Base-by-base conservation (phyloP, 768 basidiomycete species). In the Serendipita sp. region DNA sequence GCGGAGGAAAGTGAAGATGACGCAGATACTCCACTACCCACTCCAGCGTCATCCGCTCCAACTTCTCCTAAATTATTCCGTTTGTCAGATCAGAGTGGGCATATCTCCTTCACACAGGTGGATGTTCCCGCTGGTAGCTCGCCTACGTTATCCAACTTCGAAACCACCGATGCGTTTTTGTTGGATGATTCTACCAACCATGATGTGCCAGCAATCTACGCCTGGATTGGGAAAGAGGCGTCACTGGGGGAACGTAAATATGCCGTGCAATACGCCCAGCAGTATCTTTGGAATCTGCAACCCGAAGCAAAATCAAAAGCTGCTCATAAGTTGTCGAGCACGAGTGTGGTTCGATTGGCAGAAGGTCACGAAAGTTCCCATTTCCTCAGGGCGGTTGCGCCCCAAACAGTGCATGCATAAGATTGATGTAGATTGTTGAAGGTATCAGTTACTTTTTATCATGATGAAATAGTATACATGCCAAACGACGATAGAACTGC, bases 151-250 rank as follows among this genome's bases (percentile, higher is more conserved):
- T 7, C 75, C 44, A 68, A 70, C 47, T 64, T 85, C 41, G 75
- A 74, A 10, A 77, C 82, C 5, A 69, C 75, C 11, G 83, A 81
- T 67, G 78, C 78, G 2, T 84, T 81, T 72, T 70, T 85, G 23
- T 68, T 85, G 38, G 83, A 83, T 69, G 71, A 76, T 65, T 75
- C 78, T 32, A 63, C 70, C 13, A 72, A 75, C 60, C 44, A 69
- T 0, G 66, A 69, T 0, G 69, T 73, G 51, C 79, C 80, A 3
- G 76, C 77, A 2, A 71, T 85, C 38, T 85, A 82, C 67, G 75
- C 82, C 28, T 86, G 84, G 84, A 73, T 86, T 28, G 84, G 84
- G 3, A 76, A 72, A 5, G 69, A 74, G 3, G 78, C 81, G 35
- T 79, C 79, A 34, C 69, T 78, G 65, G 75, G 72, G 28, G 82